A percentile compares a stretch with the other conserved stretches of the same genome.
phyloP scores from a whole-genome alignment of 2,329 filamentous ascomycete genomes.

The Epichloe festucae region DNA sequence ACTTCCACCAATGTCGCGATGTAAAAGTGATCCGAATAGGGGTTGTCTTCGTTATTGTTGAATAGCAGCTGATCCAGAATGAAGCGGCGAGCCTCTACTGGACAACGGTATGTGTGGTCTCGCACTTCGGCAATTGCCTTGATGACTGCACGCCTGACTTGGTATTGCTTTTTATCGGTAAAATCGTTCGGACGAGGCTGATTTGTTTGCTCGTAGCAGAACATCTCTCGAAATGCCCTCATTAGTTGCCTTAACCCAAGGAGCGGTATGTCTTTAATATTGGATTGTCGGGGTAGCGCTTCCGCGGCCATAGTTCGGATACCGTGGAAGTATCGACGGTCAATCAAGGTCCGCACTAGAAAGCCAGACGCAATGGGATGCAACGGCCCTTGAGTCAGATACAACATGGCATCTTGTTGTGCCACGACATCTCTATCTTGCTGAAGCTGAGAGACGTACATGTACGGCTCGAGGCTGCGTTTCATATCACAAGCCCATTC shows the following conservation, averaged over 20 bases:
- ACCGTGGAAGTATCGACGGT: constrained; percentile 84
- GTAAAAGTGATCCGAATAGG: constrained; percentile 82
- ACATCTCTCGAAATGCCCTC: constrained; percentile 76
- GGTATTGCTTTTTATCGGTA: constrained; percentile 70
- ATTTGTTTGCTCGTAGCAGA: constrained; percentile 64
- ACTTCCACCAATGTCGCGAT: constrained; percentile 64
- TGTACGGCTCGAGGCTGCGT: constrained; percentile 76
- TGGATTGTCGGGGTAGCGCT: constrained; percentile 64
- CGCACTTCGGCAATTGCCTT: constrained; percentile 68
- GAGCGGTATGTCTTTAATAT: constrained; percentile 50
- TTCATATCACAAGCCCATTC: constrained; percentile 90
- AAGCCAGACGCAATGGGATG: constrained; percentile 82
- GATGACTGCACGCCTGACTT: constrained; percentile 73
- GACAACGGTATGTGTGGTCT: constrained; percentile 61
- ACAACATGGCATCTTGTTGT: constrained; percentile 64
- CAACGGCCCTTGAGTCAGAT: constrained; percentile 51
- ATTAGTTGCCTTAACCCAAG: constrained; percentile 75
- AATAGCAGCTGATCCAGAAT: constrained; percentile 80
- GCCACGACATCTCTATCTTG: constrained; percentile 95
- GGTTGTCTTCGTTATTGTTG: constrained; percentile 88
- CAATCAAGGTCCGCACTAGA: constrained; percentile 77
- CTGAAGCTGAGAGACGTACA: constrained; percentile 95
- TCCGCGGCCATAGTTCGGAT: constrained; percentile 77
- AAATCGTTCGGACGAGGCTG: constrained; percentile 89
- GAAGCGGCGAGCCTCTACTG: constrained; percentile 66